Base-by-base conservation (phyloP, 768 basidiomycete species). In the Lactarius indigo region DNA sequence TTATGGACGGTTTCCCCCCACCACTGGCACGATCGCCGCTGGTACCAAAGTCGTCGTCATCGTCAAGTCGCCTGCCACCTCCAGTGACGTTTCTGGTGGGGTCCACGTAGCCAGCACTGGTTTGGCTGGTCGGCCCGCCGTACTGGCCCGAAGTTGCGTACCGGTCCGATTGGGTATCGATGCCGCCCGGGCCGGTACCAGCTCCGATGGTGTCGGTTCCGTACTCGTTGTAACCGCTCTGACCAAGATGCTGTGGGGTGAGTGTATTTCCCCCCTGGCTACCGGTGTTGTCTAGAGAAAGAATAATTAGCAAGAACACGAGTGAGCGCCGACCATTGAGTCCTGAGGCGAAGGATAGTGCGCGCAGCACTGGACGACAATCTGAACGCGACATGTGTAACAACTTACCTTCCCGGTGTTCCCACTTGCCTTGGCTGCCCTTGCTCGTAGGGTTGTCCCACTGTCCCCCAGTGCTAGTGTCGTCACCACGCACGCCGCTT, bases 351-450 rank as follows among this genome's bases (percentile, higher is more conserved):
- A 47, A 10, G 4, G 1, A 50, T 33, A n/a, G 23, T 10, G 10
- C 50, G 47, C 23, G 47, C 23, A 23, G 47, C 47, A 23, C 13
- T 26, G 50, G 47, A 26, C 5, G 23, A 6, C 26, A 1, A 44
- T 13, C 13, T 5, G 12, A 6, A 26, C 50, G 23, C n/a, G 23
- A 50, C 47, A 8, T 41, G 0, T 42, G 18, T 15, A 23, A 54
- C 18, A 13, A 44, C 61, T 44, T 30, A 63, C 57, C 65, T 3
- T n/a, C 26, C 5, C 23, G 42, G 28, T 63, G 26, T 33, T 52
- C 37, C 57, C 50, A 59, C 57, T 63, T 42, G n/a, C 61, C 66
- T 67, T 67, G 66, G 33, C 6, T 52, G 26, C 31, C 63, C 3
- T 23, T n/a, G 41, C 56, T 37, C 15, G 41, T 9, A 20, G 44